Percentiles rank a stretch among this genome's conserved stretches.
phyloP scores from a whole-genome alignment of 2,329 filamentous ascomycete genomes.

The Curvularia lunata region DNA sequence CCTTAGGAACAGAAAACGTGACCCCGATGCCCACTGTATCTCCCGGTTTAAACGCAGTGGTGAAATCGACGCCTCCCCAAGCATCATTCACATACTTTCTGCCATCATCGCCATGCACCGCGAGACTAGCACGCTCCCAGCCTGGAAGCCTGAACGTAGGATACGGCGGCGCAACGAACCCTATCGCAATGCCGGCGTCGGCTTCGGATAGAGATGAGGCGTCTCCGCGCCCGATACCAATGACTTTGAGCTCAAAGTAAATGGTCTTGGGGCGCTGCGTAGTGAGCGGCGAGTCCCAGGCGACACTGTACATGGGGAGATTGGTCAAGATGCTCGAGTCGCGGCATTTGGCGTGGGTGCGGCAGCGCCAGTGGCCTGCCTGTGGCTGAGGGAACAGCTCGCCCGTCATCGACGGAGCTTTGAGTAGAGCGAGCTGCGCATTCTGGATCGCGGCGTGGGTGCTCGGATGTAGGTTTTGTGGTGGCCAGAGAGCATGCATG shows the following conservation, averaged over 20 bases:
- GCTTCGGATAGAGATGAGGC: conserved; percentile 42
- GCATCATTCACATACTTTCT: conserved; percentile 76
- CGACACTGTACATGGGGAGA: conserved; percentile 70
- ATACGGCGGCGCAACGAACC: conserved; percentile 76
- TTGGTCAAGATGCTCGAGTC: conserved; percentile 72
- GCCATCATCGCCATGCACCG: conserved; percentile 81
- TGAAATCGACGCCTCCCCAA: conserved; percentile 75
- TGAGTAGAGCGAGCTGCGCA: conserved; percentile 57
- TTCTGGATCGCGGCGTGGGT: conserved; percentile 57
- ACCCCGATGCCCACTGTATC: conserved; percentile 77
- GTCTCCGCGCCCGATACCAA: conserved; percentile 48
- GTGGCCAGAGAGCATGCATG: conserved; percentile 63
- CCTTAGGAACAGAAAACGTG: conserved; percentile 57
- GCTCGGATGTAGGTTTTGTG: conserved; percentile 58
- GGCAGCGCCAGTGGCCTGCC: conserved; percentile 53
- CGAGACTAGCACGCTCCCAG: conserved; percentile 78
- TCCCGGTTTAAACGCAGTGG: conserved; percentile 65
- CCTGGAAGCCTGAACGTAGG: conserved; percentile 79
- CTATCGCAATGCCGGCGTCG: conserved; percentile 68
- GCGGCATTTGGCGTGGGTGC: conserved; percentile 51
- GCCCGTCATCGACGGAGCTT: conserved; percentile 39
- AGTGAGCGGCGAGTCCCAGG: conserved; percentile 64
- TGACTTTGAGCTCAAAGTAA: conserved; percentile 75
- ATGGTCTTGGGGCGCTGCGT: conserved; percentile 61
- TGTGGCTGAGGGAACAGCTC: conserved; percentile 55